Conservation (phyloP, 257 asterid genomes). For the Linderniella brevidens region DNA sequence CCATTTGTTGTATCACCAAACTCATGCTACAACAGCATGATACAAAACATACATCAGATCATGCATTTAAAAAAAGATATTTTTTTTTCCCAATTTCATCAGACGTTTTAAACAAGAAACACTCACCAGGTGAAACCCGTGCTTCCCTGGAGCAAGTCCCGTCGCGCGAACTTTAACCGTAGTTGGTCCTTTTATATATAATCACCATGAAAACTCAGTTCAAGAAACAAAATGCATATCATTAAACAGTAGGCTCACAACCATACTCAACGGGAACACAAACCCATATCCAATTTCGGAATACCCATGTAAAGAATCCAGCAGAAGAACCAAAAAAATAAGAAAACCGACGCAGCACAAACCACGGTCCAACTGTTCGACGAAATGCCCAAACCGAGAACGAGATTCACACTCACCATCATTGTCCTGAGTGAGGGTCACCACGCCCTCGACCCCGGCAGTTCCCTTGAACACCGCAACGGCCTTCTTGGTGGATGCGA, state of each 20-base stretch:
- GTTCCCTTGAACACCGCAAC: slow-evolving; percentile 83
- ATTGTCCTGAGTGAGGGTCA: slow-evolving; percentile 65
- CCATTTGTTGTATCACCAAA: slow-evolving; percentile 96
- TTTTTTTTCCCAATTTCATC: neutral
- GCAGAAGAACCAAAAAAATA: too few species aligned
- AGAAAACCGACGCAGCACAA: too few species aligned
- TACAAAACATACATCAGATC: slow-evolving; percentile 9
- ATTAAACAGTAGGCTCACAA: neutral
- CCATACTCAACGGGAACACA: neutral
- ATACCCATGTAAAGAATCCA: too few species aligned
- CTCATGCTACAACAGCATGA: slow-evolving; percentile 49
- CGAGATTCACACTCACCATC: slow-evolving; percentile 24
- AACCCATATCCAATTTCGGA: neutral
- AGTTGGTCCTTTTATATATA: slow-evolving; percentile 49
- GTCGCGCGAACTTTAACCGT: slow-evolving; percentile 66
- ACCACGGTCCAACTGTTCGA: neutral
- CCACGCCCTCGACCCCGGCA: slow-evolving; percentile 84
- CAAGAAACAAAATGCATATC: slow-evolving; percentile 5
- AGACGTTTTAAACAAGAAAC: slow-evolving; percentile 2
- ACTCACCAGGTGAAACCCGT: slow-evolving; percentile 90
- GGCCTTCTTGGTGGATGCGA: slow-evolving; percentile 67
- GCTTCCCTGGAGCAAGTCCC: slow-evolving; percentile 88
- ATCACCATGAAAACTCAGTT: slow-evolving; percentile 6
- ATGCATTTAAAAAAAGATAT: neutral
- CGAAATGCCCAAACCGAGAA: neutral